A percentile compares a stretch with the other conserved stretches of the same genome.
These are phyloP conservation scores for Gaertneriomyces sp. DNA, from an alignment of 192 early-diverging fungal genomes.

Conservation along the genomic window DNA sequence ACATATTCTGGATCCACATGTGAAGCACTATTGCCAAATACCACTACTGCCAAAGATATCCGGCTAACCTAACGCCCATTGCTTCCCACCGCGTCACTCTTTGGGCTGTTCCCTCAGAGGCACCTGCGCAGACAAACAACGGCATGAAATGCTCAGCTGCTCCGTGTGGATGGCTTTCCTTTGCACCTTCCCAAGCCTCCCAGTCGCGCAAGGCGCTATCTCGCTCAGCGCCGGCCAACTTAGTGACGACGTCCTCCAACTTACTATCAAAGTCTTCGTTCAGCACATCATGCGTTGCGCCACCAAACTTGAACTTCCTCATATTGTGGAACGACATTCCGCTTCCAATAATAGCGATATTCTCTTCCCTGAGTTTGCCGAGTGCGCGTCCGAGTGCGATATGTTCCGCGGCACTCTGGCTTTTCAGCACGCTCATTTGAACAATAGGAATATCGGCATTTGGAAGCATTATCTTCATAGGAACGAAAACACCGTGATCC, in stretches of 20 bases:
- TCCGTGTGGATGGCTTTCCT: conserved; percentile 29
- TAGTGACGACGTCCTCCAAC: conserved; percentile 5
- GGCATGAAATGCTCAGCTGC: conserved; percentile 46
- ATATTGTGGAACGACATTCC: conserved; percentile 39
- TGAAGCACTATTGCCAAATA: no score
- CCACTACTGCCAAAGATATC: no score
- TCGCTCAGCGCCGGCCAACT: conserved; percentile 3
- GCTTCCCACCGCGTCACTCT: no score
- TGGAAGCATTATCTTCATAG: conserved; percentile 35
- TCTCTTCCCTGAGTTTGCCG: conserved; percentile 38
- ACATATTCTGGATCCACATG: no score
- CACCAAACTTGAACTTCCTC: conserved; percentile 8
- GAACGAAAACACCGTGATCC: conserved; percentile 60
- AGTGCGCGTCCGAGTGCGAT: conserved; percentile 41
- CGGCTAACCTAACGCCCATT: no score
- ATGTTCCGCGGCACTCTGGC: conserved; percentile 34
- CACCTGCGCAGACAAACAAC: conserved; percentile 42
- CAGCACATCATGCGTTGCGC: conserved; percentile 1
- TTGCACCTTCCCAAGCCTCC: conserved; percentile 7
- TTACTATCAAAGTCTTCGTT: conserved; percentile 21
- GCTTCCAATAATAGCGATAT: conserved; percentile 48
- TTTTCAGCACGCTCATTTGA: conserved; percentile 35
- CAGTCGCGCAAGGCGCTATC: conserved; percentile 11
- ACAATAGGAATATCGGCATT: conserved; percentile 45
- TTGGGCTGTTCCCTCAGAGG: conserved; percentile 1